Evolutionary conservation across 2,329 filamentous ascomycete species (phyloP).

Genomic region (Chaetomiaceae sp.): DNA sequence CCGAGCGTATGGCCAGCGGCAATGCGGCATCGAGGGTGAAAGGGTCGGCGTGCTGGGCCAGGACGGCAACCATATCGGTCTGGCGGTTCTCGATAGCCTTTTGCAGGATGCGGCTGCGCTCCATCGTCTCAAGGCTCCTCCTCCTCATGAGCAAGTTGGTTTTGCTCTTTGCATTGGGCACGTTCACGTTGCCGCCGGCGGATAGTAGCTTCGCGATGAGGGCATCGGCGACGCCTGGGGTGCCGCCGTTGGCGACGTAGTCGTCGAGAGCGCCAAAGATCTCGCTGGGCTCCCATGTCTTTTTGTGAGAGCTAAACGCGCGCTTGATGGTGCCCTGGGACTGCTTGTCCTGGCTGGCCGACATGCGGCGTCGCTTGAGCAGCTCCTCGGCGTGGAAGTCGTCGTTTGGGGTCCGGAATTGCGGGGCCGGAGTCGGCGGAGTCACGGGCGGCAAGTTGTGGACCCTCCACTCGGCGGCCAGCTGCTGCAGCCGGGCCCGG

Average conservation of each 20-base stretch:
- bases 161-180: constrained; percentile 43
- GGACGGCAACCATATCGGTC: constrained; percentile 48
- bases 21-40: constrained; percentile 46
- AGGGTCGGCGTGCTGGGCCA: constrained; percentile 49
- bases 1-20: constrained; percentile 43
- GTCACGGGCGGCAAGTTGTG: constrained; percentile 35
- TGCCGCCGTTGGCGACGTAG: constrained; percentile 45
- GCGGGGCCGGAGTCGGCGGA: constrained; percentile 37
- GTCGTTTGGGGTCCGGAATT: constrained; percentile 41
- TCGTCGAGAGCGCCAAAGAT: constrained; percentile 47
- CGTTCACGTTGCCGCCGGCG: constrained; percentile 48
- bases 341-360: constrained; percentile 28
- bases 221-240: constrained; percentile 52
- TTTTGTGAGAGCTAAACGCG: constrained; percentile 44
- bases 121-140: constrained; percentile 46
- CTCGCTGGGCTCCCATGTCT: constrained; percentile 48
- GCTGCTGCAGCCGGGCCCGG: constrained; percentile 43
- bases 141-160: constrained; percentile 44
- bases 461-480: constrained; percentile 49
- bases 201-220: constrained; percentile 46
- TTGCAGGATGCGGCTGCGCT: constrained; percentile 47
- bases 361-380: constrained; percentile 41
- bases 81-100: constrained; percentile 48
- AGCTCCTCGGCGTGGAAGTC: constrained; percentile 51
- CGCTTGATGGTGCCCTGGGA: constrained; percentile 32